These are phyloP conservation scores for Sonneratia alba DNA, from an alignment of 345 rosid species.

Conservation along the genomic window DNA sequence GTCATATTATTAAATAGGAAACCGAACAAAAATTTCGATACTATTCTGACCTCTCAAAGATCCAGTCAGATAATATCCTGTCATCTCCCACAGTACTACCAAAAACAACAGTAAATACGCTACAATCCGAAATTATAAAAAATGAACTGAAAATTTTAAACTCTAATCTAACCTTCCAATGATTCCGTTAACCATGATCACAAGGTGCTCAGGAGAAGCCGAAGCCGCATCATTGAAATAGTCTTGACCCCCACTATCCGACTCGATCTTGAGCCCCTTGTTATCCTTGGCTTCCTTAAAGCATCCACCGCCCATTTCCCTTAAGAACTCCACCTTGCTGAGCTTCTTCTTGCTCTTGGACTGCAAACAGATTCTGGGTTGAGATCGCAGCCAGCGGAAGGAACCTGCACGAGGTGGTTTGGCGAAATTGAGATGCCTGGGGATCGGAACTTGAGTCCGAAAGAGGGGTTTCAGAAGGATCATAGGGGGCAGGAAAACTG, in stretches of 20 bases:
- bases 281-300: conserved; percentile 24
- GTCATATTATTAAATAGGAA: background rate
- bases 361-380: conserved; percentile 11
- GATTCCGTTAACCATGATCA: conserved; percentile 80
- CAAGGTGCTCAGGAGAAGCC: conserved; percentile 56
- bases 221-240: conserved; percentile 30
- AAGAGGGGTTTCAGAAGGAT: conserved; percentile 1
- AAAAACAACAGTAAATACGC: background rate
- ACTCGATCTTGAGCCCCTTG: conserved; percentile 36
- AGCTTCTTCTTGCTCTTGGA: conserved; percentile 12
- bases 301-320: conserved; percentile 37
- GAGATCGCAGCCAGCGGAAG: background rate
- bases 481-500: background rate
- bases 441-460: background rate
- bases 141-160: background rate
- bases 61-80: background rate
- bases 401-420: background rate
- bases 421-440: background rate
- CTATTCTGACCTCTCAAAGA: background rate
- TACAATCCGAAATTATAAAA: background rate
- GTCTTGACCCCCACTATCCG: conserved; percentile 58
- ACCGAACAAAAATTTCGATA: background rate
- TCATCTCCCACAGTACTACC: background rate
- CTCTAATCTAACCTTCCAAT: conserved; percentile 46
- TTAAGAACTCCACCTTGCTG: conserved; percentile 31